Evolutionary conservation across 179 eudicot genomes (phyloP).

Genomic region (Heliamphora pulchella): DNA sequence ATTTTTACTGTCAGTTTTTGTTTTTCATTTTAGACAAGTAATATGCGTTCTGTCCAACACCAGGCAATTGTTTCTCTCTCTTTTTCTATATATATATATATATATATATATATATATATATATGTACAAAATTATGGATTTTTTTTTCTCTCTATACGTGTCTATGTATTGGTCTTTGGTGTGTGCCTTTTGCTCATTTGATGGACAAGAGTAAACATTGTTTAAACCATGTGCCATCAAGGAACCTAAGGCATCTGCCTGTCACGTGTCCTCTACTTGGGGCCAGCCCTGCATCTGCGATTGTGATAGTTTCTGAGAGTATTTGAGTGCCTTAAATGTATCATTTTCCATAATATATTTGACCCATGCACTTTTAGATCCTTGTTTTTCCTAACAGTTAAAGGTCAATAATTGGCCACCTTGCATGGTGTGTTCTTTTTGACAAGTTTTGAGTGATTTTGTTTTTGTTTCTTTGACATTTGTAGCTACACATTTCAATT

Average conservation of each 20-base stretch:
- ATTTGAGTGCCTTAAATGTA: not conserved
- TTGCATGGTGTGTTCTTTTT: not conserved
- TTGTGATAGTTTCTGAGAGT: not conserved
- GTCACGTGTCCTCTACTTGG: not conserved
- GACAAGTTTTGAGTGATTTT: not conserved
- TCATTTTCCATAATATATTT: not conserved
- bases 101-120: not conserved
- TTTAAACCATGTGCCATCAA: not conserved
- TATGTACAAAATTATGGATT: too few relatives aligned
- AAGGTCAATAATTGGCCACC: not conserved
- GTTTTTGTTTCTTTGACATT: not conserved
- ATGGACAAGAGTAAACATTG: not conserved
- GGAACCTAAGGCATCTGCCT: not conserved
- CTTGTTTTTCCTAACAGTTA: not conserved
- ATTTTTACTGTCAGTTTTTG: not conserved
- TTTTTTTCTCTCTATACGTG: too few relatives aligned
- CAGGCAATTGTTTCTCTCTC: not conserved
- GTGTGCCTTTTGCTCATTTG: not conserved
- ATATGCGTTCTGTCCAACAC: not conserved
- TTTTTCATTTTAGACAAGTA: not conserved
- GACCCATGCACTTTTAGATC: slow-evolving; percentile 1
- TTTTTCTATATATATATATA: not conserved
- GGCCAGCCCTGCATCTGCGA: not conserved
- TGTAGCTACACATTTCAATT: not conserved
- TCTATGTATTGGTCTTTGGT: too few relatives aligned